Base-by-base conservation (phyloP, 495 filamentous ascomycete genomes). In the Aspergillus indologenus region DNA sequence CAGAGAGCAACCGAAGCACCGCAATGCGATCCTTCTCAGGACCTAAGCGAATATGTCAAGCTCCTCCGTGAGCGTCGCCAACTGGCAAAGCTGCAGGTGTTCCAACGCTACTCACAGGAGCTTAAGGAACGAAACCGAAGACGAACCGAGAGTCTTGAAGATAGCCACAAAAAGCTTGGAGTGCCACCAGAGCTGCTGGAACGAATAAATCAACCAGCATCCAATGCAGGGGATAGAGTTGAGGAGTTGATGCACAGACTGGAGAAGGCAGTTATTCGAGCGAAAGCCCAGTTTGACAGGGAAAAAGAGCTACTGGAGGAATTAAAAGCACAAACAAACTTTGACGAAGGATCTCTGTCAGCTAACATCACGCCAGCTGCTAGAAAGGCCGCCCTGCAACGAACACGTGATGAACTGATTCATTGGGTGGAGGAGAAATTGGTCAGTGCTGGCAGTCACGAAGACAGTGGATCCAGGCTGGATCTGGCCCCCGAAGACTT, bases 371-470 rank as follows among this genome's bases (percentile, higher is more conserved):
- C 63, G 5, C 68, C 75, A 3, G 78, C 77, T 40, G 56, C 77
- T 31, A 80, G 76, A 56, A 50, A 61, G 3, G 53, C 20, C 17
- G 85, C 85, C 15, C 65, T 85, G 53, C 74, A 77, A 53, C 67
- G 67, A n/a, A 84, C 85, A 3, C 77, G 88, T 22, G 80, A 83
- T 64, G 85, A 85, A 51, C 71, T 91, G 54, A 86, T 90, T 43
- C 78, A 79, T 61, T 91, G 88, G 87, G 87, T 91, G 21, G 87
- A 91, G 66, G 74, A 78, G 14, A 87, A 88, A 59, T 72, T 91
- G 8, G 74, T 77, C 26, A 82, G 76, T 54, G 83, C 82, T 21
- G 75, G 74, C n/a, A 75, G 67, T 50, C 63, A 56, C 0, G 73
- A 71, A 18, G 75, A 75, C 49, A 51, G 48, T 31, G 74, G 67